Evolutionary conservation across 176 grass and related monocot species (phyloP).

Genomic region (Eremochloa ophiuroides): DNA sequence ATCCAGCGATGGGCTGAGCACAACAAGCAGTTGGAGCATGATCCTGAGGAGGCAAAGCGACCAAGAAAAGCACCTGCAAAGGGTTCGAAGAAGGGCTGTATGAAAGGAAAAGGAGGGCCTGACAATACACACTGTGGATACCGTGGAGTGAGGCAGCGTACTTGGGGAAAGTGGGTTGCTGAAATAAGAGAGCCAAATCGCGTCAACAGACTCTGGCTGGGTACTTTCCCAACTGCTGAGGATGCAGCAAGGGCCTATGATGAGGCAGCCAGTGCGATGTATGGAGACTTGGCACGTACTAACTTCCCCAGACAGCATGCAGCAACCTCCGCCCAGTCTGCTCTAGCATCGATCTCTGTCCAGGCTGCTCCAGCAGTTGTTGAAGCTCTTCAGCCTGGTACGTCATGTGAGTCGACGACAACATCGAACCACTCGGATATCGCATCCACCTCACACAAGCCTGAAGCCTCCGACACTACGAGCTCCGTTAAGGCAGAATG

Average conservation of each 20-base stretch:
- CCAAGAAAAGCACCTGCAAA: constrained; percentile 64
- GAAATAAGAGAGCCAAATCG: constrained; percentile 84
- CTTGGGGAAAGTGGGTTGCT: constrained; percentile 97
- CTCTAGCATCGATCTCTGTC: not conserved
- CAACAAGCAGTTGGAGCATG: constrained; percentile 38
- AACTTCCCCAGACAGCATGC: constrained; percentile 41
- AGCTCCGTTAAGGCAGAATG: not conserved
- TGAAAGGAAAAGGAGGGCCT: constrained; percentile 91
- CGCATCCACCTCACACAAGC: not conserved
- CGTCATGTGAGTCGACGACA: constrained; percentile 49
- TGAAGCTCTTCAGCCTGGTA: not conserved
- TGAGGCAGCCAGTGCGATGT: constrained; percentile 85
- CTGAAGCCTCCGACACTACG: constrained; percentile 9
- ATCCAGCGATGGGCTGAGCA: constrained; percentile 63
- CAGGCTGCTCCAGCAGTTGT: not conserved
- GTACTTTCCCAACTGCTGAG: constrained; percentile 62
- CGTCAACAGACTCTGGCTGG: constrained; percentile 74
- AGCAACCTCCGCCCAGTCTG: not conserved
- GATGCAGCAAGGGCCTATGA: constrained; percentile 81
- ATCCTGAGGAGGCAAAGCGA: not conserved
- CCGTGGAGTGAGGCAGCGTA: constrained; percentile 82
- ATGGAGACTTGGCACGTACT: constrained; percentile 53
- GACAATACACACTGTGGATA: constrained; percentile 63
- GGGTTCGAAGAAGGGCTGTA: constrained; percentile 95
- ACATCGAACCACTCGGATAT: constrained; percentile 25